Conservation (phyloP, 2,329 filamentous ascomycete genomes). For the Penicillium nordicum region DNA sequence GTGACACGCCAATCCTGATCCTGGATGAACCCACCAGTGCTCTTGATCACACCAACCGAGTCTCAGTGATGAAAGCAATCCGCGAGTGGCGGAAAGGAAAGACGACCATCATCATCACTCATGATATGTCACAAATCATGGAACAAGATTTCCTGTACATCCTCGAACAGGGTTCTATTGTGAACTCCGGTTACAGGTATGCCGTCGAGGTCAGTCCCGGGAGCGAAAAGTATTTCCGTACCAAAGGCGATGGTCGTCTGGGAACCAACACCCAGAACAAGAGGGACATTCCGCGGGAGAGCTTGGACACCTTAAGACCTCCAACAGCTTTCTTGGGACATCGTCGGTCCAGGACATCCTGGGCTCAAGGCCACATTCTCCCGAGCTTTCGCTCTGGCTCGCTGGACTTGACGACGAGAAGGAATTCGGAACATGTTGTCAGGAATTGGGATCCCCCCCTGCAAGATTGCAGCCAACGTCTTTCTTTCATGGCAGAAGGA, state of each 20-base stretch:
- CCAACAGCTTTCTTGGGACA: not conserved
- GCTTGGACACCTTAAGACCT: not conserved
- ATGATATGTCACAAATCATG: conserved; percentile 75
- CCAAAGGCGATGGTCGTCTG: not conserved
- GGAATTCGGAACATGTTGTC: not conserved
- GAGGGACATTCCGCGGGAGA: not conserved
- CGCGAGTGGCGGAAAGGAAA: conserved; percentile 72
- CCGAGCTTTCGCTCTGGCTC: conserved; percentile 11
- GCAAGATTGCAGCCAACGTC: conserved; percentile 2
- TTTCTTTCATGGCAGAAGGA: not conserved
- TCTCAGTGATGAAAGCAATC: conserved; percentile 69
- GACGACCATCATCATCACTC: conserved; percentile 91
- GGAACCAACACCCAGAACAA: not conserved
- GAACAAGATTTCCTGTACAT: conserved; percentile 75
- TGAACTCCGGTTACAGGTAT: conserved; percentile 64
- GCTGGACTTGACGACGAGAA: not conserved
- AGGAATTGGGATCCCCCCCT: not conserved
- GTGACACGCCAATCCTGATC: conserved; percentile 76
- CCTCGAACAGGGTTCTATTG: conserved; percentile 65
- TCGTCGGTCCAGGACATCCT: conserved; percentile 6
- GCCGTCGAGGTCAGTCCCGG: conserved; percentile 47
- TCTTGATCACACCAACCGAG: conserved; percentile 69
- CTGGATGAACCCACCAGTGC: conserved; percentile 87
- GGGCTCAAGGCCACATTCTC: conserved; percentile 15
- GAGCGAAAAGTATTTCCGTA: conserved; percentile 22